Evolutionary conservation across 2,329 filamentous ascomycete genomes (phyloP).

Genomic region (Orbilia blumenaviensis): DNA sequence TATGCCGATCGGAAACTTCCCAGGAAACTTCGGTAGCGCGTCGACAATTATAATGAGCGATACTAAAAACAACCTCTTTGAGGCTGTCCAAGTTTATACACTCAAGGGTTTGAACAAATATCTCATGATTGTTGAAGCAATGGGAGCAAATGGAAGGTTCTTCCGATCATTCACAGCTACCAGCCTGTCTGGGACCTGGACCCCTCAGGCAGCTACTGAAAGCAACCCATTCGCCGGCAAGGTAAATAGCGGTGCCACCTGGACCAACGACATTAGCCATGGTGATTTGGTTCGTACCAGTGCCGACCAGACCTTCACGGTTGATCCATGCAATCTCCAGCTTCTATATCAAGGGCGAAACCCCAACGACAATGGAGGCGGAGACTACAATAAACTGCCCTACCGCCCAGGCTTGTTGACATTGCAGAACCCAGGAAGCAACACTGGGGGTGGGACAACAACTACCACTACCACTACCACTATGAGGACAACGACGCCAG

Average conservation of each 20-base stretch:
- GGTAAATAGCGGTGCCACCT: slow-evolving; percentile 71
- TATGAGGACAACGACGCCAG: not conserved
- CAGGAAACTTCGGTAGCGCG: slow-evolving; percentile 68
- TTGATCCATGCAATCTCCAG: slow-evolving; percentile 73
- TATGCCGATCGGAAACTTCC: slow-evolving; percentile 72
- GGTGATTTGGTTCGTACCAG: slow-evolving; percentile 70
- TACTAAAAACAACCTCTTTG: slow-evolving; percentile 69
- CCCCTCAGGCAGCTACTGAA: slow-evolving; percentile 63
- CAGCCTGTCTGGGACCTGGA: slow-evolving; percentile 69
- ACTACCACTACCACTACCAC: slow-evolving; percentile 11
- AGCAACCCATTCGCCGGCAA: slow-evolving; percentile 71
- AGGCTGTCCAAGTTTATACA: slow-evolving; percentile 74
- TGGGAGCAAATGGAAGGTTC: slow-evolving; percentile 69
- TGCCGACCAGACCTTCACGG: slow-evolving; percentile 70
- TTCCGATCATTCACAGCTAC: slow-evolving; percentile 74
- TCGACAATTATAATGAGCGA: slow-evolving; percentile 67
- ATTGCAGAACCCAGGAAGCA: slow-evolving; percentile 58
- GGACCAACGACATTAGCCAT: slow-evolving; percentile 73
- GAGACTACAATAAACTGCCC: slow-evolving; percentile 66
- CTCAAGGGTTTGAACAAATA: slow-evolving; percentile 68
- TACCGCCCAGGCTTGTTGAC: slow-evolving; percentile 69
- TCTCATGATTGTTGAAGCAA: slow-evolving; percentile 74
- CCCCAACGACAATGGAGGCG: slow-evolving; percentile 60
- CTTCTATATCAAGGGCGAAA: slow-evolving; percentile 71
- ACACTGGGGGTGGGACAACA: slow-evolving; percentile 1